Evolutionary conservation across 495 filamentous ascomycete genomes (phyloP).

Genomic region (Xylona heveae): DNA sequence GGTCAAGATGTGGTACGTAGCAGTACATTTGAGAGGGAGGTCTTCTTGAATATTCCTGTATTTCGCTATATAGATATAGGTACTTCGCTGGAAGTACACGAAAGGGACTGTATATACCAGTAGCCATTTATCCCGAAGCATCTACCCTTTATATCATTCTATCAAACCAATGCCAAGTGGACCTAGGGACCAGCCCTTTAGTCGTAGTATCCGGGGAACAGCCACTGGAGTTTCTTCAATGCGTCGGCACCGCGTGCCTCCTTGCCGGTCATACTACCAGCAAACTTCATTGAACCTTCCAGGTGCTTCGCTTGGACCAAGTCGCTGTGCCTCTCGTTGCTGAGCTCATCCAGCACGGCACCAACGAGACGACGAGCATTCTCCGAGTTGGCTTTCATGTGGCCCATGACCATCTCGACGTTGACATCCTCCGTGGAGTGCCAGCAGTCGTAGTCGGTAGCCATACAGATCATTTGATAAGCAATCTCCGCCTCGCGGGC

Average conservation of each 20-base stretch:
- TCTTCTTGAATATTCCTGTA: too few relatives aligned
- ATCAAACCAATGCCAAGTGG: too few relatives aligned
- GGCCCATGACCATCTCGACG: slow-evolving; percentile 90
- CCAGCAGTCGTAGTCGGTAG: slow-evolving; percentile 98
- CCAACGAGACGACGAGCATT: slow-evolving; percentile 75
- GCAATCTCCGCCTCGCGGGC: slow-evolving; percentile 89
- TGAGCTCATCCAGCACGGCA: slow-evolving; percentile 70
- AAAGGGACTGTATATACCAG: too few relatives aligned
- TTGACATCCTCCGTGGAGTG: slow-evolving; percentile 59
- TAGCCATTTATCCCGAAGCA: too few relatives aligned
- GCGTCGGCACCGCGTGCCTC: slow-evolving; percentile 18
- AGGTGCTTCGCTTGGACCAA: slow-evolving; percentile 62
- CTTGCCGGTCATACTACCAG: slow-evolving; percentile 19
- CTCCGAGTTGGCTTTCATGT: slow-evolving; percentile 78
- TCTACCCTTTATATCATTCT: too few relatives aligned
- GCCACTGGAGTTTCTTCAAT: slow-evolving; percentile 46
- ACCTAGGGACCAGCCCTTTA: too few relatives aligned
- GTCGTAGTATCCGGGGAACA: slow-evolving; percentile 49
- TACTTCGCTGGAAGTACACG: too few relatives aligned
- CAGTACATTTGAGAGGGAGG: too few relatives aligned
- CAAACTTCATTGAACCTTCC: slow-evolving; percentile 35
- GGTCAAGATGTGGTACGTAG: too few relatives aligned
- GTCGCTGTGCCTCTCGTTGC: slow-evolving; percentile 50
- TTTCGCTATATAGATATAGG: too few relatives aligned
- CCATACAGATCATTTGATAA: slow-evolving; percentile 98